Percentiles rank a stretch among this genome's conserved stretches.
phyloP scores from a whole-genome alignment of 495 filamentous ascomycete species.

The Talaromyces adpressus region DNA sequence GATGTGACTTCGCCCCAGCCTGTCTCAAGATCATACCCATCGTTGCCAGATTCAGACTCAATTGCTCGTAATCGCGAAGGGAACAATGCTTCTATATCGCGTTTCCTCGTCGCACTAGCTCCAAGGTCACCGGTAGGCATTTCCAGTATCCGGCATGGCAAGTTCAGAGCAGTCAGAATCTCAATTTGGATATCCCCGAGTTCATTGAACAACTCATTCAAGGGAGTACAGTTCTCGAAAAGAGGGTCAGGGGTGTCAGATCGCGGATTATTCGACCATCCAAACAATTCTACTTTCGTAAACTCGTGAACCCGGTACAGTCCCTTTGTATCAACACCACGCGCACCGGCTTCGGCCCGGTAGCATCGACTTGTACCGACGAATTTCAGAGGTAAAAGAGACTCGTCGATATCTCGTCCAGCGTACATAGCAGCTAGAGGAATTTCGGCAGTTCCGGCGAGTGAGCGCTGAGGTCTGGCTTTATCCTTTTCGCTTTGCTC shows the following conservation, averaged over 20 bases:
- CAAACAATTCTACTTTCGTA: conserved; percentile 96
- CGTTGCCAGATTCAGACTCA: neutral
- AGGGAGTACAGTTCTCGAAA: conserved; percentile 8
- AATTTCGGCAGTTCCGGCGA: conserved; percentile 90
- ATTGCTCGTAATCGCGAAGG: conserved; percentile 57
- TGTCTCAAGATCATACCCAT: conserved; percentile 44
- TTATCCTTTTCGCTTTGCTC: conserved; percentile 56
- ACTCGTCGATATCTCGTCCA: conserved; percentile 53
- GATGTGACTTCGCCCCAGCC: conserved; percentile 95
- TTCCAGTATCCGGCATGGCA: conserved; percentile 85
- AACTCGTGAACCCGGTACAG: conserved; percentile 99
- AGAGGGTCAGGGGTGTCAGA: conserved; percentile 21
- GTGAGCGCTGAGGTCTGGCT: conserved; percentile 57
- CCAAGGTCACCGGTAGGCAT: conserved; percentile 89
- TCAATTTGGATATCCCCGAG: conserved; percentile 81
- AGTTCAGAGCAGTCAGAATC: conserved; percentile 63
- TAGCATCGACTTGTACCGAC: conserved; percentile 86
- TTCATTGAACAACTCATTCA: conserved; percentile 64
- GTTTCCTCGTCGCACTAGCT: conserved; percentile 76
- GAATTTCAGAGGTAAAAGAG: conserved; percentile 63
- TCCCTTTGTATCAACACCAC: conserved; percentile 86
- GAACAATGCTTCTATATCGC: conserved; percentile 92
- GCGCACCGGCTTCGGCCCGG: conserved; percentile 84
- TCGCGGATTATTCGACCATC: conserved; percentile 50
- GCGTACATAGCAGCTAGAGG: conserved; percentile 88